These are phyloP conservation scores for Pholiota molesta DNA, from an alignment of 768 basidiomycete genomes.

Conservation along the genomic window DNA sequence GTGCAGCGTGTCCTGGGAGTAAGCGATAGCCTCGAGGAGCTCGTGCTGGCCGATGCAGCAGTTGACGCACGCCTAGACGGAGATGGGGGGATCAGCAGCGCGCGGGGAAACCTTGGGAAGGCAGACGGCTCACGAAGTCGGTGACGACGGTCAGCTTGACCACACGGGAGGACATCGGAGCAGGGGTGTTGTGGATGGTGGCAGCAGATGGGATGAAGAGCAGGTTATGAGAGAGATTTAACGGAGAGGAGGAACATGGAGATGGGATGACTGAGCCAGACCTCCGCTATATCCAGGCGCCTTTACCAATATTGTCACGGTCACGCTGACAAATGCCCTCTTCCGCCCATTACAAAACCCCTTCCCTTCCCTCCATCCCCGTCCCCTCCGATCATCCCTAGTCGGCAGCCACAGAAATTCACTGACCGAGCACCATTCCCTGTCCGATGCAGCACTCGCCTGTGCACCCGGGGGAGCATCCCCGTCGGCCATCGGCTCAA, in stretches of 20 bases:
- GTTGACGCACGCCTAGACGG: conserved; percentile 48
- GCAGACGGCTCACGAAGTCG: conserved; percentile 44
- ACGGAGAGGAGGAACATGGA: conserved; percentile 32
- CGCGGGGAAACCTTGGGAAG: conserved; percentile 12
- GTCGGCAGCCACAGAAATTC: background rate
- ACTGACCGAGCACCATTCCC: background rate
- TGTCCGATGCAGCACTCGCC: background rate
- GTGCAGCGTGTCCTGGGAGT: conserved; percentile 48
- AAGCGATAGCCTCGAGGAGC: conserved; percentile 49
- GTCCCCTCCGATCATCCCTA: background rate
- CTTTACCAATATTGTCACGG: conserved; percentile 17
- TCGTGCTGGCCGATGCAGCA: conserved; percentile 59
- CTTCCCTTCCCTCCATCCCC: background rate
- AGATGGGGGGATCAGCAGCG: conserved; percentile 6
- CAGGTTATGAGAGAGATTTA: conserved; percentile 31
- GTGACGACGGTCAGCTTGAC: conserved; percentile 53
- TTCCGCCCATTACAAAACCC: conserved; percentile 10
- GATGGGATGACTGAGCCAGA: conserved; percentile 34
- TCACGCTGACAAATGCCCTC: conserved; percentile 20
- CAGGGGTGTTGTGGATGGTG: background rate
- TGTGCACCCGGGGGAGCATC: background rate
- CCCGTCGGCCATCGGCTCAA: background rate
- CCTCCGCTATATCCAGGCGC: conserved; percentile 19
- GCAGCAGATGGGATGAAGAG: background rate
- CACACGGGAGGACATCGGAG: conserved; percentile 40